Evolutionary conservation across 2,329 filamentous ascomycete species (phyloP), one percentile per base, ranked within the genome.

Genomic region (Aspergillus amoenus): DNA sequence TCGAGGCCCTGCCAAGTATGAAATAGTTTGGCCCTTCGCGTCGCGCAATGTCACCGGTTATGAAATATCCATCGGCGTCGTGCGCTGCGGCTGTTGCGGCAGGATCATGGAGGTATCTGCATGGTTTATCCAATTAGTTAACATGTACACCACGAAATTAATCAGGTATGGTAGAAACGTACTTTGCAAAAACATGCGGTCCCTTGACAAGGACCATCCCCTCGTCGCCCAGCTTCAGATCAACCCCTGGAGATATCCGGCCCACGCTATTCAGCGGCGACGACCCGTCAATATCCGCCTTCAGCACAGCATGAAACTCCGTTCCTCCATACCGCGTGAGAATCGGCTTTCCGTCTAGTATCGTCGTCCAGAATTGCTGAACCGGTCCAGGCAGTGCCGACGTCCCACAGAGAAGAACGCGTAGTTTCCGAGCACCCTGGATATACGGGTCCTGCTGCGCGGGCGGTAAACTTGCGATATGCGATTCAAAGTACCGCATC

Each of bases 1-100:
- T 71, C 8, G 77, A 80, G 7, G 78, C 79, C 8, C 81, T 75
- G 2, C 81, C 81, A 24, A 81, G 70, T 34, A 83, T 82, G 43
- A 73, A 82, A 61, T 81, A 82, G 56, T 53, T 78, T 30, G 71
- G 72, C 74, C 61, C 62, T 34, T 73, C 66, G n/a, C 62, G 62
- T 9, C 66, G 62, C 17, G 72, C 73, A 39, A 76, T 70, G 51
- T 80, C 78, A 3, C 78, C 77, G 0, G 77, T 79, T 47, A 72
- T 76, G 63, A 79, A 81, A 60, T 76, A 81, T 3, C 77, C 78
- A 9, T 79, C 74, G 13, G 66, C 55, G 15, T 77, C 73, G 55
- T 79, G 78, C 4, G 75, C 77, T 39, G 69, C 70, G 0, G 69
- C 68, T 2, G 78, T 79, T 11, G 75, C 76, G 57, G 76, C 74